Conservation (phyloP, 1,284 basidiomycete genomes). For the Puccinia coronata region DNA sequence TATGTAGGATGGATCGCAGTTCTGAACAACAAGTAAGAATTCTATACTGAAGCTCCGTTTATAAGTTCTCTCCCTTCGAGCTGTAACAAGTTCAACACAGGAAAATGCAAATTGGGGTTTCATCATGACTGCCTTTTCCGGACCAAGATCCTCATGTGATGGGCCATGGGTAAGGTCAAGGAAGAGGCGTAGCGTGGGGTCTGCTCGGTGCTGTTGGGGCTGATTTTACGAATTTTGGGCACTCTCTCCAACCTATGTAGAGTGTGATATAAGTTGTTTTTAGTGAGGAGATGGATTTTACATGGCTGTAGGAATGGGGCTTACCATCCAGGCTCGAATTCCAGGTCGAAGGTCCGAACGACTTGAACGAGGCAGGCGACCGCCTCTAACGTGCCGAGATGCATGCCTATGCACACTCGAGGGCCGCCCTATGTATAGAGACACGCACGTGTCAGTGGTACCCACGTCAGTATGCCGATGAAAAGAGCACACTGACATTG, state of each 20-base stretch:
- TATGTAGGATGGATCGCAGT: too few species aligned
- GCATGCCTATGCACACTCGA: slow-evolving; percentile 46
- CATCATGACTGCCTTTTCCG: background rate
- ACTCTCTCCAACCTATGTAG: slow-evolving; percentile 34
- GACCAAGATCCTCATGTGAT: slow-evolving; percentile 37
- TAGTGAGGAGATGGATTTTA: background rate
- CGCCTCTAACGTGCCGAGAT: slow-evolving; percentile 43
- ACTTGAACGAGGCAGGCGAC: slow-evolving; percentile 39
- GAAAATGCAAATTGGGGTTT: too few species aligned
- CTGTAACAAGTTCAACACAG: too few species aligned
- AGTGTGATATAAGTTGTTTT: too few species aligned
- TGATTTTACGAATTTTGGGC: slow-evolving; percentile 45
- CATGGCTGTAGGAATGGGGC: background rate
- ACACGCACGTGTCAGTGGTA: background rate
- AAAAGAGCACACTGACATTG: slow-evolving; percentile 35
- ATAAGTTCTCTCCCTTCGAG: too few species aligned
- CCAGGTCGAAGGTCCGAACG: slow-evolving; percentile 34
- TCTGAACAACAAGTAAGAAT: too few species aligned
- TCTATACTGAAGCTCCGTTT: too few species aligned
- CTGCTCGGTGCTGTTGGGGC: slow-evolving; percentile 27
- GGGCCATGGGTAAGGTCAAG: slow-evolving; percentile 45
- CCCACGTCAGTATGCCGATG: background rate
- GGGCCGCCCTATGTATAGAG: slow-evolving; percentile 31
- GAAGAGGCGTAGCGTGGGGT: slow-evolving; percentile 42
- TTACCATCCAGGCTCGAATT: slow-evolving; percentile 45